Conservation (phyloP, 371 early-diverging fungal species). For the Dichotomocladium elegans region DNA sequence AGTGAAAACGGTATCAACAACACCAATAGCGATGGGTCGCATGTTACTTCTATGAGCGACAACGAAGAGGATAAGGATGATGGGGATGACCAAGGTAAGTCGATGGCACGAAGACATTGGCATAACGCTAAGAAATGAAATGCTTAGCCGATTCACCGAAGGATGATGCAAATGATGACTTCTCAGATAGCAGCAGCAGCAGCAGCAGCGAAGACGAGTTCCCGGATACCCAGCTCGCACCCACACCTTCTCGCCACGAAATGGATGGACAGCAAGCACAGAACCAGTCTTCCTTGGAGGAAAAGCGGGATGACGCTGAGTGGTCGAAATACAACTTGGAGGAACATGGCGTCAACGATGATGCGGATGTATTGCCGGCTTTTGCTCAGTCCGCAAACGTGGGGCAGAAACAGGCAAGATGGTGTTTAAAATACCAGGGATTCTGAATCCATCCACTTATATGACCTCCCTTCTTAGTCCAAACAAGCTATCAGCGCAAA, state of each 20-base stretch:
- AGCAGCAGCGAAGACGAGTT: constrained; percentile 46
- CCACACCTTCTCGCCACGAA: constrained; percentile 2
- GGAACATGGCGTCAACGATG: constrained; percentile 63
- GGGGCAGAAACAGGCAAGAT: background rate
- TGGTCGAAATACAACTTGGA: constrained; percentile 69
- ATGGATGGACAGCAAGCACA: constrained; percentile 1
- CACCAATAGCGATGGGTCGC: no score
- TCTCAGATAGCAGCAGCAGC: constrained; percentile 31
- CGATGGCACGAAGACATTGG: no score
- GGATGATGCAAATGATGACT: constrained; percentile 10
- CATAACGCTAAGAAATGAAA: no score
- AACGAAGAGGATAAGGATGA: no score
- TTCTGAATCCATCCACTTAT: no score
- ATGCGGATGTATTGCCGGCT: constrained; percentile 28
- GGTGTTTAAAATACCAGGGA: background rate
- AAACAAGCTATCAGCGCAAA: constrained; percentile 69
- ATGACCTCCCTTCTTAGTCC: constrained; percentile 3
- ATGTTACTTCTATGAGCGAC: no score
- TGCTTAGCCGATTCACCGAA: no score
- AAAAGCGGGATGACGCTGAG: constrained; percentile 2
- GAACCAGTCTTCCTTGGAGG: constrained; percentile 1
- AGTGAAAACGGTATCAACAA: no score
- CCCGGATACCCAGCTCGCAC: constrained; percentile 57
- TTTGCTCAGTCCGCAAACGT: constrained; percentile 7
- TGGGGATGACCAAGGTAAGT: no score